Base-by-base conservation (phyloP, 257 asterid genomes). In the Solanum microdontum region DNA sequence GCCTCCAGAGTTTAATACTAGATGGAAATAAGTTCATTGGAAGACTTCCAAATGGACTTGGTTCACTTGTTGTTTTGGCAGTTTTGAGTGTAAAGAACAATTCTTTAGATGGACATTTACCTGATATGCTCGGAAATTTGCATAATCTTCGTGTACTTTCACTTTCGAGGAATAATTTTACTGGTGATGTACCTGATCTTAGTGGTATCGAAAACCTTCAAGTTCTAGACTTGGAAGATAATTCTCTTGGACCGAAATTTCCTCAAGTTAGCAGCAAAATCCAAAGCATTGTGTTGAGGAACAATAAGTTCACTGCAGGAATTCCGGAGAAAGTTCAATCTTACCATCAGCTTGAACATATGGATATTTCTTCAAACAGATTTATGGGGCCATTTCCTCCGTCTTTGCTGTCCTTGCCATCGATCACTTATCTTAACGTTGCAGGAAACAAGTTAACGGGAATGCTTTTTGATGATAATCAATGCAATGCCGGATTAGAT, bases 321-420 rank as follows among this genome's bases (percentile, higher is more conserved):
- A 90, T 96, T 23, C 95, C 98, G 3, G 97, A 89, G 58, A 83
- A 88, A 86, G 93, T 94, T 39, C 91, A 87, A 64, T 94, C 97
- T 2, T 94, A 84, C 87, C 77, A 92, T 88, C 97, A 91, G 86
- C 94, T 96, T 62, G 90, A 93, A 84, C 80, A 74, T 76, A 84
- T 96, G 1, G 98, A 95, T 74, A 88, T 96, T 83, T 92, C 99
- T 2, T 90, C 89, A 83, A 96, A 96, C 93, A 92, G 91, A 87
- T 92, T 95, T 84, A 95, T 95, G 62, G 98, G 98, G 21, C 99
- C 97, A 4, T 94, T 96, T 88, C 98, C 95, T 9, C 48, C 93
- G 6, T 91, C 92, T 68, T 32, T 96, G 88, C 34, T 96, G 40
- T 93, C 99, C 30, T 92, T 94, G 84, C 98, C 98, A 21, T 93